Evolutionary conservation across 2,329 filamentous ascomycete species (phyloP).

Genomic region (Arthrobotrys entomopaga): DNA sequence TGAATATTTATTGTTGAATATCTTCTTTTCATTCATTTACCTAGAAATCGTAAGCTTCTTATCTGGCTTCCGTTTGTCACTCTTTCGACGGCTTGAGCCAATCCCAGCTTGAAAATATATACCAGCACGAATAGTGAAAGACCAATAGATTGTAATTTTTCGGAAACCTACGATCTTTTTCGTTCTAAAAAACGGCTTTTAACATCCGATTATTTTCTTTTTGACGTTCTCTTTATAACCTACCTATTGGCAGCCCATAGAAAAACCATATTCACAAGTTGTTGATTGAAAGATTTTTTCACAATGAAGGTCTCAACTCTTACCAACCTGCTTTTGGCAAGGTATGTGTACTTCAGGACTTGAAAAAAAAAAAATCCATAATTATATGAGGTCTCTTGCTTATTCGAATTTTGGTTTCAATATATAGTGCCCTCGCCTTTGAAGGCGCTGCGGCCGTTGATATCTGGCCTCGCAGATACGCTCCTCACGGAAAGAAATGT

Average conservation of each 20-base stretch:
- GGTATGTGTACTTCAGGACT: not conserved
- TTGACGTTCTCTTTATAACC: no score
- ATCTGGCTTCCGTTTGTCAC: not conserved
- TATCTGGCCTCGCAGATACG: not conserved
- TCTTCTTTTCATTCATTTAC: not conserved
- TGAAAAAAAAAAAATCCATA: no score
- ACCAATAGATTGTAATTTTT: no score
- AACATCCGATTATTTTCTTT: no score
- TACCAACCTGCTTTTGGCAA: not conserved
- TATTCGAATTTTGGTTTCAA: not conserved
- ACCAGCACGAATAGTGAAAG: no score
- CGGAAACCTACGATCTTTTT: not conserved
- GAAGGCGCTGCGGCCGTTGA: not conserved
- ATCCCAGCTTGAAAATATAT: no score
- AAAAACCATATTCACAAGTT: not conserved
- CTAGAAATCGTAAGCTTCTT: no score
- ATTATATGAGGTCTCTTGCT: not conserved
- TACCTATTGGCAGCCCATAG: no score
- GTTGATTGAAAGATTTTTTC: not conserved
- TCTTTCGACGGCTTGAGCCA: not conserved
- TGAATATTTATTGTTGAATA: not conserved
- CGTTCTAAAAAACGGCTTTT: not conserved
- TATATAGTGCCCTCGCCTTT: not conserved
- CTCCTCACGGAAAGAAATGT: not conserved
- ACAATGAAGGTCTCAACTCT: not conserved